Base-by-base conservation (phyloP, 2,329 filamentous ascomycete genomes). In the Aspergillus sclerotialis region DNA sequence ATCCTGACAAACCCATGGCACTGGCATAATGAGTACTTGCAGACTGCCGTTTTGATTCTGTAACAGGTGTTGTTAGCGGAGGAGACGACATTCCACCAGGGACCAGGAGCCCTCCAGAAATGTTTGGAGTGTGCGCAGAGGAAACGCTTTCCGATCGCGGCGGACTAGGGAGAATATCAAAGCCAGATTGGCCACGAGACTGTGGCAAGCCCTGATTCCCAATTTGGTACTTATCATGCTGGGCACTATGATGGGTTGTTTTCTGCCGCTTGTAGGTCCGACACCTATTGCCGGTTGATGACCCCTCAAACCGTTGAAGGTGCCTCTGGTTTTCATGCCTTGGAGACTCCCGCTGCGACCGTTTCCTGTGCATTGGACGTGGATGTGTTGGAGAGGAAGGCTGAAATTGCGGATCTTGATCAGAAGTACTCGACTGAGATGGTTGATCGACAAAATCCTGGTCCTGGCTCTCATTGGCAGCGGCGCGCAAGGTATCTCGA, bases 161-260 rank as follows among this genome's bases (percentile, higher is more conserved):
- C 11, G 67, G 64, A 15, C 65, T 69, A 18, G 48, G 53, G 5
- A 52, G 53, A 15, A 63, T 39, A 38, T 67, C 55, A 28, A 55
- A 59, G 4, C 58, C 37, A 17, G 45, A 46, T 5, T 29, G n/a
- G n/a, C n/a, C 50, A 29, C 45, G 43, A 32, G 55, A 38, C 12
- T 36, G 46, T 10, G 34, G 18, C 19, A 31, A 31, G 32, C 35
- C 24, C 10, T 49, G 31, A 11, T 34, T 24, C 12, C 34, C 34
- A 32, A 33, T 35, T 28, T 30, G n/a, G n/a, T n/a, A n/a, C n/a
- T n/a, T n/a, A n/a, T n/a, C 24, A 13, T 30, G 37, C n/a, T 26
- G 26, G 9, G 46, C 34, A 13, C 34, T 32, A 7, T 40, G 39
- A 36, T 50, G 49, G 12, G 46, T 50, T 13, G 56, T 46, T 39